Conservation (phyloP, 2,329 filamentous ascomycete genomes). For the Knoxdaviesia capensis region DNA sequence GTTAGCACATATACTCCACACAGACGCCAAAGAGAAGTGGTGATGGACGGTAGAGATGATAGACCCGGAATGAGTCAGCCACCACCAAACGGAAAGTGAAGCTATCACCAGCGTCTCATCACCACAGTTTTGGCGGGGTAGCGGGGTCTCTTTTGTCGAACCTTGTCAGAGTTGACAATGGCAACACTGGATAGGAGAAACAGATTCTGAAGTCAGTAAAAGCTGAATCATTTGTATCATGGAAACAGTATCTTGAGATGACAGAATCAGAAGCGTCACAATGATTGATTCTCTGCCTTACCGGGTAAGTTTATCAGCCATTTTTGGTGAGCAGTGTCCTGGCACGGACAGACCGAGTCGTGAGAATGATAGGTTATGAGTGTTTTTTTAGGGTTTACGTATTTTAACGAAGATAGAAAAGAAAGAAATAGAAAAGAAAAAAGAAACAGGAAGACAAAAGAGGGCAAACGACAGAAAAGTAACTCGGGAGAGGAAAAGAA, state of each 20-base stretch:
- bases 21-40: too few relatives aligned
- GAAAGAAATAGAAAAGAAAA: neutral
- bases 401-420: neutral
- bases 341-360: neutral
- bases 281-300: slow-evolving; percentile 22
- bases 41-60: too few relatives aligned
- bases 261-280: too few relatives aligned
- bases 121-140: slow-evolving; percentile 14
- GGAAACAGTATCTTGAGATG: neutral
- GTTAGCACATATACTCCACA: slow-evolving; percentile 5
- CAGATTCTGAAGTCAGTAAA: slow-evolving; percentile 1
- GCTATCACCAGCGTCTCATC: neutral
- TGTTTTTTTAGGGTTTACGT: neutral
- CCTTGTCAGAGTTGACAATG: slow-evolving; percentile 98
- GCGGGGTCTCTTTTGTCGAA: slow-evolving; percentile 21
- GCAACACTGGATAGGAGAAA: slow-evolving; percentile 50
- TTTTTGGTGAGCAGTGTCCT: slow-evolving; percentile 19
- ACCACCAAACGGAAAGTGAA: too few relatives aligned
- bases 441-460: neutral
- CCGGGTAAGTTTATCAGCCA: slow-evolving; percentile 92
- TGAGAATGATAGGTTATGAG: neutral
- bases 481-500: neutral
- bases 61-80: too few relatives aligned
- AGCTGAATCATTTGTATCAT: neutral
- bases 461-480: neutral